Percentiles rank a stretch among this genome's conserved stretches.
phyloP scores from a whole-genome alignment of 805 yeast species.

The Sugiyamaella americana region DNA sequence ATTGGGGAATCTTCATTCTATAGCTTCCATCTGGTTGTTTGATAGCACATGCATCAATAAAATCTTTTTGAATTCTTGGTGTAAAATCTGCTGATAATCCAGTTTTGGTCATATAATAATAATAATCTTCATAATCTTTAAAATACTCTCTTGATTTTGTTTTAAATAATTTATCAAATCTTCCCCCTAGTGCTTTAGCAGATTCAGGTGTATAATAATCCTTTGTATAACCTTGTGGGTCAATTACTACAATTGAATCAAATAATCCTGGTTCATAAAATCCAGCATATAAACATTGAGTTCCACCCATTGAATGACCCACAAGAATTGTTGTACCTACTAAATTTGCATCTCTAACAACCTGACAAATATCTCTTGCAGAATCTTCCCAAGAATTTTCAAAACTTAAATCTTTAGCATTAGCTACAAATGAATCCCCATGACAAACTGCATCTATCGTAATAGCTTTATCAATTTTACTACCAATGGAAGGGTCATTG shows the following conservation, averaged over 20 bases:
- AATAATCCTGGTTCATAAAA: constrained; percentile 46
- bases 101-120: constrained; percentile 36
- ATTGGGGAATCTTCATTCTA: constrained; percentile 36
- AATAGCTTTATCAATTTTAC: constrained; percentile 35
- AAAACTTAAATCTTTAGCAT: constrained; percentile 51
- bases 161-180: constrained; percentile 9
- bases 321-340: constrained; percentile 41
- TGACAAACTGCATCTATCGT: constrained; percentile 55
- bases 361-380: constrained; percentile 47
- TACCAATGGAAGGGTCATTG: constrained; percentile 19
- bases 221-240: constrained; percentile 46
- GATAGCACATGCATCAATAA: constrained; percentile 37
- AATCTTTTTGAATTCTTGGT: constrained; percentile 40
- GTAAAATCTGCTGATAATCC: constrained; percentile 43
- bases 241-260: constrained; percentile 49
- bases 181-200: constrained; percentile 19
- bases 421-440: constrained; percentile 61
- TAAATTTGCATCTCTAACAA: constrained; percentile 32
- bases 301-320: constrained; percentile 77
- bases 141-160: constrained; percentile 37
- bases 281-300: constrained; percentile 43
- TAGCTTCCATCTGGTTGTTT: constrained; percentile 34
- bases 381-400: constrained; percentile 60
- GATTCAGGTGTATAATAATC: background rate
- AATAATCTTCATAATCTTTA: constrained; percentile 37